phyloP scores from a whole-genome alignment of 805 yeast species.

The Ogataea methanolica region DNA sequence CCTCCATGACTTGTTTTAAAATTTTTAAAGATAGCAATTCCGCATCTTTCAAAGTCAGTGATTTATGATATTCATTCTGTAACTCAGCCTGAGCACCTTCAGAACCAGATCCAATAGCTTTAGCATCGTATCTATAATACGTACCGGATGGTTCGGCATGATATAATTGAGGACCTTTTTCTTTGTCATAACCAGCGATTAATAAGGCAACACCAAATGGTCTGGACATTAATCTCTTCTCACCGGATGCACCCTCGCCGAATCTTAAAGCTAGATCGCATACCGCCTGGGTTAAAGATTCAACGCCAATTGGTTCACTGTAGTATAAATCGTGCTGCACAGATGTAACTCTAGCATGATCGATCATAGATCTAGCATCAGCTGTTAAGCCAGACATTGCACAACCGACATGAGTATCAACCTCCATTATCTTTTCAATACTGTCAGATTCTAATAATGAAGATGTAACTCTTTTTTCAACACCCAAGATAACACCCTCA shows the following conservation, averaged over 20 bases:
- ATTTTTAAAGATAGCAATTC: conserved; percentile 84
- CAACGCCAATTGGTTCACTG: conserved; percentile 89
- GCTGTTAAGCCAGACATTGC: conserved; percentile 99
- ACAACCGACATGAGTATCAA: conserved; percentile 92
- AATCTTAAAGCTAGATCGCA: conserved; percentile 95
- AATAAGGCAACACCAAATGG: conserved; percentile 98
- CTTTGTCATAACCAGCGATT: conserved; percentile 90
- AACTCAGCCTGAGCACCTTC: conserved; percentile 99
- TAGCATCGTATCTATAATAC: conserved; percentile 94
- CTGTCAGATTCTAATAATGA: conserved; percentile 85
- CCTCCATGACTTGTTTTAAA: conserved; percentile 98
- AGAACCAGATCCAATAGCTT: conserved; percentile 97
- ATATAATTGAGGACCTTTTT: conserved; percentile 91
- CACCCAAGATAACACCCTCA: conserved; percentile 94
- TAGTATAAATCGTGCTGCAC: conserved; percentile 86
- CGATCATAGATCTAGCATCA: conserved; percentile 97
- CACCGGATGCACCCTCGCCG: conserved; percentile 97
- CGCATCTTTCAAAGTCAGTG: conserved; percentile 88
- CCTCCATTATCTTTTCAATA: conserved; percentile 93
- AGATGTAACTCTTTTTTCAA: conserved; percentile 95
- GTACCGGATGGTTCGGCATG: conserved; percentile 99
- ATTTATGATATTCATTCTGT: conserved; percentile 93
- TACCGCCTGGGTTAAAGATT: conserved; percentile 90
- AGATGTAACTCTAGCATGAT: conserved; percentile 90
- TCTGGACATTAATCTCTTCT: conserved; percentile 92